Percentiles rank a stretch among this genome's conserved stretches.
phyloP scores from a whole-genome alignment of 1,139 yeast species.

The Hyphopichia fennica region DNA sequence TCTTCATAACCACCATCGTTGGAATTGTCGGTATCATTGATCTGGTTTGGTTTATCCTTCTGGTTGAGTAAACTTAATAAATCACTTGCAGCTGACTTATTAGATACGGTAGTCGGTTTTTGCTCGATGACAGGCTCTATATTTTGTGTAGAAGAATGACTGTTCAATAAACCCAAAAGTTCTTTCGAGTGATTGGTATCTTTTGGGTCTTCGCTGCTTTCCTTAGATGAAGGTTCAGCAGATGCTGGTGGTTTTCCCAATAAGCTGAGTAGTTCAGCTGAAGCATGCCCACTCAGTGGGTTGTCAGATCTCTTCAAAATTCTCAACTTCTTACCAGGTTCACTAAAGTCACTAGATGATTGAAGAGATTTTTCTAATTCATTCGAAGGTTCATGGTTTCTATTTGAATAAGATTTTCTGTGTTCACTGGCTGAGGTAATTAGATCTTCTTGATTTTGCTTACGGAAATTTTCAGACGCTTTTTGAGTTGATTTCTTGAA shows the following conservation, averaged over 20 bases:
- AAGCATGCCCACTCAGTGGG: slow-evolving; percentile 9
- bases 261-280: slow-evolving; percentile 22
- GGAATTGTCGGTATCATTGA: background rate
- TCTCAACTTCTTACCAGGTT: slow-evolving; percentile 29
- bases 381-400: slow-evolving; percentile 22
- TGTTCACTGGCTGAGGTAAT: slow-evolving; percentile 2
- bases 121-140: background rate
- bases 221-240: background rate
- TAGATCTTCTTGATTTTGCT: background rate
- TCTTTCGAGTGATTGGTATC: slow-evolving; percentile 12
- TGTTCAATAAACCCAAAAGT: slow-evolving; percentile 20
- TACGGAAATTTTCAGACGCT: background rate
- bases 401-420: slow-evolving; percentile 4
- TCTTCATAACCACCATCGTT: slow-evolving; percentile 18
- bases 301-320: slow-evolving; percentile 29
- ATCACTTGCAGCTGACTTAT: slow-evolving; percentile 9
- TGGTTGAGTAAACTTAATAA: slow-evolving; percentile 6
- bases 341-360: slow-evolving; percentile 10
- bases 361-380: slow-evolving; percentile 27
- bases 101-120: background rate
- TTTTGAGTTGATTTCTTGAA: slow-evolving; percentile 20
- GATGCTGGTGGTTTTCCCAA: slow-evolving; percentile 13
- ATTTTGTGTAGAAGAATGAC: slow-evolving; percentile 2
- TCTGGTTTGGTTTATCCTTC: slow-evolving; percentile 5
- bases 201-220: slow-evolving; percentile 1